These are phyloP conservation scores for Suillus paluster DNA, from an alignment of 768 basidiomycete genomes.

Conservation along the genomic window DNA sequence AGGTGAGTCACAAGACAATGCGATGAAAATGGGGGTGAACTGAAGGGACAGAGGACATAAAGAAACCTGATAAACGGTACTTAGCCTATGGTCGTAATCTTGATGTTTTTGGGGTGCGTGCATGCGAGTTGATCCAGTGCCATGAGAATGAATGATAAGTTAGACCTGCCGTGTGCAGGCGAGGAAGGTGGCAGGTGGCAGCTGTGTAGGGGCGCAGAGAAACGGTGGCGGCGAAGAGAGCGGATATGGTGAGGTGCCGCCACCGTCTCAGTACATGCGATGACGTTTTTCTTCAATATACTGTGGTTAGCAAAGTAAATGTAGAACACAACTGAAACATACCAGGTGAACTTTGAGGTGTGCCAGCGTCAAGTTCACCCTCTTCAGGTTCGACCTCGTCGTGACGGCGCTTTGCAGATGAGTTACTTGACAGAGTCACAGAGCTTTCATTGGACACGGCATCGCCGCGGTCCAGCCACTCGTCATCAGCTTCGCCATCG, in stretches of 20 bases:
- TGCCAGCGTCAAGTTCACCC: constrained; percentile 37
- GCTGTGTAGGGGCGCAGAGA: constrained; percentile 4
- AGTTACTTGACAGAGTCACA: constrained; percentile 57
- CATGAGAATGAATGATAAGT: constrained; percentile 27
- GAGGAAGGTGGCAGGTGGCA: constrained; percentile 3
- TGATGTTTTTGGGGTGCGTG: background rate
- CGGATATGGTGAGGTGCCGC: background rate
- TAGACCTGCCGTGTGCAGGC: constrained; percentile 15
- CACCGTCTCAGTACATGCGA: constrained; percentile 39
- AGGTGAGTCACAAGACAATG: constrained; percentile 31
- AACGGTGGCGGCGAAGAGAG: constrained; percentile 1
- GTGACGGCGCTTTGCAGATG: constrained; percentile 51
- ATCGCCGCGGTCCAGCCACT: constrained; percentile 50
- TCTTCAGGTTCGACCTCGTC: constrained; percentile 54
- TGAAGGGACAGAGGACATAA: constrained; percentile 6
- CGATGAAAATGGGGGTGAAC: constrained; percentile 9
- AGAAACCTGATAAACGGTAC: constrained; percentile 2
- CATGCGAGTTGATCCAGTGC: background rate
- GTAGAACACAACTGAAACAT: constrained; percentile 9
- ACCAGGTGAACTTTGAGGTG: constrained; percentile 52
- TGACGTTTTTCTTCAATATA: constrained; percentile 47
- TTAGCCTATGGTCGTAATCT: constrained; percentile 1
- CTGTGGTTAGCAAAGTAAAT: background rate
- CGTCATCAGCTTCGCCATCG: constrained; percentile 49
- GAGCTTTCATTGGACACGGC: constrained; percentile 56